These are phyloP conservation scores for Neonectria magnoliae DNA, from an alignment of 2,329 filamentous ascomycete species.

Conservation along the genomic window DNA sequence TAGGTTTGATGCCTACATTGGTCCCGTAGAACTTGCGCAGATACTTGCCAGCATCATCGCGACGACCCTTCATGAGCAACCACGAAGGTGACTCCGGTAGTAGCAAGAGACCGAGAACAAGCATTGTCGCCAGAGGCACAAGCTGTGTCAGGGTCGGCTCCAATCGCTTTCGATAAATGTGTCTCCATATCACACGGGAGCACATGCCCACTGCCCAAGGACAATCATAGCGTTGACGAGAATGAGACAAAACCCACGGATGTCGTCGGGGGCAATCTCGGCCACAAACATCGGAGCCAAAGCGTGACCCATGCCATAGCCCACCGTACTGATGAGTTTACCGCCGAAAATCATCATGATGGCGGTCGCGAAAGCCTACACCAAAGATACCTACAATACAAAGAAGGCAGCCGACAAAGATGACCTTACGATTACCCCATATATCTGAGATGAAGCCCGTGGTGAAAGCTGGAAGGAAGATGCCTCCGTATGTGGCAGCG, in stretches of 20 bases:
- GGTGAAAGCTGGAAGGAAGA: conserved; percentile 41
- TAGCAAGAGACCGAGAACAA: conserved; percentile 48
- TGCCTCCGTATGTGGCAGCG: conserved; percentile 38
- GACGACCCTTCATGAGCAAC: conserved; percentile 50
- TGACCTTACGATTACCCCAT: too few relatives aligned
- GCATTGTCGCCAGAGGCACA: conserved; percentile 48
- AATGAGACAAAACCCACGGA: conserved; percentile 42
- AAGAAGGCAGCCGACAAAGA: conserved; percentile 6
- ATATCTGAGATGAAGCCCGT: conserved; percentile 39
- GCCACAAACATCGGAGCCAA: conserved; percentile 44
- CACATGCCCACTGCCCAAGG: conserved; percentile 37
- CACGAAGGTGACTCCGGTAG: conserved; percentile 59
- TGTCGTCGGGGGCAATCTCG: conserved; percentile 42
- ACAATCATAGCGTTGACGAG: conserved; percentile 46
- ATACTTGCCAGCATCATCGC: conserved; percentile 43
- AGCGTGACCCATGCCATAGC: conserved; percentile 43
- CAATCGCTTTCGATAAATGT: conserved; percentile 30
- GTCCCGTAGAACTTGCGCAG: conserved; percentile 37
- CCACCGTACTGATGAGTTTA: conserved; percentile 40
- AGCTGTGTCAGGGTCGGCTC: conserved; percentile 57
- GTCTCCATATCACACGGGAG: conserved; percentile 30
- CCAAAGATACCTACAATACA: conserved; percentile 38
- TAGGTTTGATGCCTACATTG: conserved; percentile 28
- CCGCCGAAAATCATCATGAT: conserved; percentile 42
- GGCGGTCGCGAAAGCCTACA: conserved; percentile 35